Percentiles rank a stretch among this genome's conserved stretches.
These are phyloP conservation scores for Aspergillus fumigatus DNA, from an alignment of 2,329 filamentous ascomycete genomes.

Conservation along the genomic window DNA sequence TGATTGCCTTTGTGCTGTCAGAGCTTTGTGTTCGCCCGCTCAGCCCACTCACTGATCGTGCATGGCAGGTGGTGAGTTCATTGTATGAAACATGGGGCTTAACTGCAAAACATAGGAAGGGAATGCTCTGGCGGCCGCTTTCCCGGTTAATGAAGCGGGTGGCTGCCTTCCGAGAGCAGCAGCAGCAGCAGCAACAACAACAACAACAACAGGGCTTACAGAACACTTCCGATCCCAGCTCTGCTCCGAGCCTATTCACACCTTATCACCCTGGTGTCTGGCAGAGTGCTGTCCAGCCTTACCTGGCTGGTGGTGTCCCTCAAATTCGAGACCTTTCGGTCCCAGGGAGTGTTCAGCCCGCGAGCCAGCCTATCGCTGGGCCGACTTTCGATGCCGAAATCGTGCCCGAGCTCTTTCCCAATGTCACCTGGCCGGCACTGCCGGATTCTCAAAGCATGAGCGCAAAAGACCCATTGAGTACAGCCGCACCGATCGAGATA, in stretches of 20 bases:
- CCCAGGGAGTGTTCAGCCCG: neutral
- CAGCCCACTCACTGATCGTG: slow-evolving; percentile 55
- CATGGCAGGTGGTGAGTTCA: slow-evolving; percentile 54
- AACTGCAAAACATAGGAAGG: slow-evolving; percentile 41
- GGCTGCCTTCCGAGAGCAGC: slow-evolving; percentile 48
- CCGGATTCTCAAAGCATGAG: slow-evolving; percentile 10
- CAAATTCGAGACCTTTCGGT: slow-evolving; percentile 16
- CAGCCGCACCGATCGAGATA: slow-evolving; percentile 7
- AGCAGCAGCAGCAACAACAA: slow-evolving; percentile 51
- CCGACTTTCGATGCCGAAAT: slow-evolving; percentile 22
- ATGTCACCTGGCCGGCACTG: slow-evolving; percentile 21
- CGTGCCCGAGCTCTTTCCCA: slow-evolving; percentile 28
- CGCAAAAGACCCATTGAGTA: slow-evolving; percentile 4
- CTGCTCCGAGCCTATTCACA: slow-evolving; percentile 1
- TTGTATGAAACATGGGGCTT: slow-evolving; percentile 37
- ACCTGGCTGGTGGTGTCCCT: slow-evolving; percentile 10
- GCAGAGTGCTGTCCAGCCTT: slow-evolving; percentile 7
- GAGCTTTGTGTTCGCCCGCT: slow-evolving; percentile 55
- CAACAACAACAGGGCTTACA: slow-evolving; percentile 36
- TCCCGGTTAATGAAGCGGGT: slow-evolving; percentile 58
- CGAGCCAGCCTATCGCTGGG: slow-evolving; percentile 1
- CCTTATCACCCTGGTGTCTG: slow-evolving; percentile 1
- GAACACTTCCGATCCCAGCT: slow-evolving; percentile 14
- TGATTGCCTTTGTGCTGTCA: slow-evolving; percentile 46
- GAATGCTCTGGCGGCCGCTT: slow-evolving; percentile 61